Evolutionary conservation across 2,329 filamentous ascomycete genomes (phyloP).

Genomic region (Lecanicillium sp.): DNA sequence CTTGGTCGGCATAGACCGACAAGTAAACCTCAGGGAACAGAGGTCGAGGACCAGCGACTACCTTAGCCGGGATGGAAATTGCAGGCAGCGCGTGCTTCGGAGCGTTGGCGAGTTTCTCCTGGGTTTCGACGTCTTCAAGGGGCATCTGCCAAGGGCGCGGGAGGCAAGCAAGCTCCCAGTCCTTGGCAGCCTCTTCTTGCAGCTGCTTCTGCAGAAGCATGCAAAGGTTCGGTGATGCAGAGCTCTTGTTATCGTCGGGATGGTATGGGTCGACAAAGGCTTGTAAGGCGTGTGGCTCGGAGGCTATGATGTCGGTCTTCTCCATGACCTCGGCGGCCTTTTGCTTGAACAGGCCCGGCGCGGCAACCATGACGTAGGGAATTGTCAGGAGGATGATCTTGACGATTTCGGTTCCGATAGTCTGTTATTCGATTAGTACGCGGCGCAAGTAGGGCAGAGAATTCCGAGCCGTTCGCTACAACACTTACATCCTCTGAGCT

Average conservation of each 20-base stretch:
- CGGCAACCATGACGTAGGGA: conserved; percentile 76
- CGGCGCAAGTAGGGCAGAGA: not conserved
- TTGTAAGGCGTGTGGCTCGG: conserved; percentile 78
- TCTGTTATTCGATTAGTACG: conserved; percentile 28
- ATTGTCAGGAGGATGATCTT: conserved; percentile 95
- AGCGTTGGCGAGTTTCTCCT: conserved; percentile 49
- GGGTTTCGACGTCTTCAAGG: conserved; percentile 50
- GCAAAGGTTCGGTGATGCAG: conserved; percentile 61
- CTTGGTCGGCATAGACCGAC: conserved; percentile 83
- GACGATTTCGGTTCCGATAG: conserved; percentile 75
- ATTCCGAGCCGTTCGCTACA: not conserved
- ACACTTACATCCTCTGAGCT: conserved; percentile 80
- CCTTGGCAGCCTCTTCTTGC: conserved; percentile 62
- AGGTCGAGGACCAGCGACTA: conserved; percentile 65
- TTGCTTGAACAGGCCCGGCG: conserved; percentile 60
- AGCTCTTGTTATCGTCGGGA: conserved; percentile 54
- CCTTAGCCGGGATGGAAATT: conserved; percentile 66
- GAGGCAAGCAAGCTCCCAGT: conserved; percentile 66
- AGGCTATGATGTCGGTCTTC: conserved; percentile 91
- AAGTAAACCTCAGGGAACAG: conserved; percentile 91
- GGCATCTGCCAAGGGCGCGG: conserved; percentile 62
- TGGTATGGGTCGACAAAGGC: conserved; percentile 80
- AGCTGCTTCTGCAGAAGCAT: conserved; percentile 81
- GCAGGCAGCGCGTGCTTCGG: conserved; percentile 72
- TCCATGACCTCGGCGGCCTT: conserved; percentile 76